Base-by-base conservation (phyloP, 2,329 filamentous ascomycete species). In the Mycosphaerelloides madeirae region DNA sequence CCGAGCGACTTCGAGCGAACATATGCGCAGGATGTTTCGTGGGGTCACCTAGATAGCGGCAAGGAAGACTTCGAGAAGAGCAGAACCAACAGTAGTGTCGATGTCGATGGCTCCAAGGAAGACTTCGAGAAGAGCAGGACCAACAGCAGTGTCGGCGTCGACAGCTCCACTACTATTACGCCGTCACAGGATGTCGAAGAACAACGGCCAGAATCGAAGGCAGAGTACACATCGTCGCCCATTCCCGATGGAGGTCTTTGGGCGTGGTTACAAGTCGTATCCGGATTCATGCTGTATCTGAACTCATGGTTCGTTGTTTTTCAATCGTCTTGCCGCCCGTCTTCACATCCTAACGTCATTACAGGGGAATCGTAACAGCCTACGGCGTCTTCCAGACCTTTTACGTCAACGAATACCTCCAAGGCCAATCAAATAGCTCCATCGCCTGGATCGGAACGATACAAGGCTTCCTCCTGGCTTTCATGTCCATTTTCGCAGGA, bases 371-470 rank as follows among this genome's bases (percentile, higher is more conserved):
- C 15, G 42, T 48, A 7, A 48, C 41, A 13, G 41, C 48, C n/a
- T 51, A 71, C 18, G 68, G 68, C 35, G 63, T 73, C 9, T 73
- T 72, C 45, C 67, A 74, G 42, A 63, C 61, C 22, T 74, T 73
- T 56, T 75, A 74, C 46, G 54, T 81, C 2, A 31, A 32, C 16
- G 22, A 14, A 18, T 28, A 38, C 12, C 42, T 49, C 16, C 13
- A 31, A 11, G 15, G 14, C 18, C 31, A 41, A 18, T 31, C 31
- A 13, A 41, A 41, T 29, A 44, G 41, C 33, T 31, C 31, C 14
- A 71, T 77, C 47, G 71, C 72, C 29, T 76, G 72, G 68, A 73
- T 76, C 43, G 72, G 73, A 29, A 71, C 72, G 1, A 56, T 74
- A 9, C 69, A 75, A 46, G 67, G 69, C 3, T 75, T 75, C 53